phyloP scores from a whole-genome alignment of 768 basidiomycete species.

The Termitomyces sp. region DNA sequence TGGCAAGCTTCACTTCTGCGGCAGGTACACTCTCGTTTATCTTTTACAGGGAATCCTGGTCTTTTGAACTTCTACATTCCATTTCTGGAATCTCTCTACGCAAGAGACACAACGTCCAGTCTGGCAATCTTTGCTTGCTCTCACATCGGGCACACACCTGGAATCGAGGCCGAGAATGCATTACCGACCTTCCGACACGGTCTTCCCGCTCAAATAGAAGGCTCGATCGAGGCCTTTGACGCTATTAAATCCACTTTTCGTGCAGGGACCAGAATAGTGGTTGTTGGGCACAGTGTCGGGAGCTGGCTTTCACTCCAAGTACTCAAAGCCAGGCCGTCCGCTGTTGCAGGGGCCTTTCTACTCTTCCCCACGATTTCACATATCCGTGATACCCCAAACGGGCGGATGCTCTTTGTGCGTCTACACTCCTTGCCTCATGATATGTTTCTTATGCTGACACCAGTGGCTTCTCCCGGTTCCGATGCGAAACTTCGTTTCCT shows the following conservation, averaged over 20 bases:
- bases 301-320: conserved; percentile 63
- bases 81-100: conserved; percentile 53
- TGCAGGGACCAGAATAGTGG: conserved; percentile 32
- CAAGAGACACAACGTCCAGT: conserved; percentile 24
- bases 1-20: conserved; percentile 22
- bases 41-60: conserved; percentile 45
- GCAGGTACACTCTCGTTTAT: background rate
- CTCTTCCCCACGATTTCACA: conserved; percentile 69
- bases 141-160: conserved; percentile 60
- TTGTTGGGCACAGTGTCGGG: conserved; percentile 70
- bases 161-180: conserved; percentile 17
- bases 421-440: background rate
- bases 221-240: conserved; percentile 51
- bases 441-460: background rate
- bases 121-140: conserved; percentile 57
- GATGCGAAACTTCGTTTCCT: conserved; percentile 34
- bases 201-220: conserved; percentile 48
- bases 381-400: conserved; percentile 64
- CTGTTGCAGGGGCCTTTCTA: conserved; percentile 43
- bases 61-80: conserved; percentile 61
- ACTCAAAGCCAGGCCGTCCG: conserved; percentile 38
- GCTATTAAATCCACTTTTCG: conserved; percentile 29
- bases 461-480: conserved; percentile 48
- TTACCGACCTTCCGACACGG: conserved; percentile 22
- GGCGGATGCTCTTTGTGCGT: conserved; percentile 51